Evolutionary conservation across 768 basidiomycete species (phyloP), one percentile per base, ranked within the genome.

Genomic region (Butyriboletus loyo): DNA sequence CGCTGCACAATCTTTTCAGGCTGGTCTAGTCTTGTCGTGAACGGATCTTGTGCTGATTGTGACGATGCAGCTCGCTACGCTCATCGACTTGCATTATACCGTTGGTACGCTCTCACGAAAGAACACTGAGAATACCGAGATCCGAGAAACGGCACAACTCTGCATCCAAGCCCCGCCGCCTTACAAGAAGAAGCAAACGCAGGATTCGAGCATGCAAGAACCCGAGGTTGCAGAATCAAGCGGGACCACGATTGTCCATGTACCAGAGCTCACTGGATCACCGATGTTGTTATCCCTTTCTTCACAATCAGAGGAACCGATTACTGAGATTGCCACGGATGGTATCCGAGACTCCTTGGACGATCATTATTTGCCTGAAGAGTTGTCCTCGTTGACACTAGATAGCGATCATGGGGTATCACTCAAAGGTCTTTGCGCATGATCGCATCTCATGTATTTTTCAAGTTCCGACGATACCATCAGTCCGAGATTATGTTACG

Each of bases 391-490:
- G 9, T 54, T 44, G 50, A 53, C 41, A 38, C 36, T 68, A 36
- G 61, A 61, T 37, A 57, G 67, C 17, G 62, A 72, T 52, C 71
- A 69, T 44, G 75, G 75, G 50, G 75, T 75, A 65, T 30, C 24
- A 15, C 24, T 25, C 15, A 30, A 24, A 15, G 7, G 4, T 22
- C 14, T 14, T n/a, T 34, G n/a, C 21, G 21, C n/a, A 9, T 17
- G 5, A n/a, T 39, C 7, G 4, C 3, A 19, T 31, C 61, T 66
- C 22, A 66, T 24, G 9, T 27, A 7, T 48, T 46, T 38, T 25
- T 7, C 19, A 25, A 81, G 80, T 81, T 79, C 49, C 70, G 68
- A 41, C 70, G 75, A 48, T 80, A 79, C 53, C 78, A 80, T 52
- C 78, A 78, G 46, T 78, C 78, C 1, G 76, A 82, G 15, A 64